These are phyloP conservation scores for Xylariomycetidae sp. DNA, from an alignment of 2,329 filamentous ascomycete species.

Conservation along the genomic window DNA sequence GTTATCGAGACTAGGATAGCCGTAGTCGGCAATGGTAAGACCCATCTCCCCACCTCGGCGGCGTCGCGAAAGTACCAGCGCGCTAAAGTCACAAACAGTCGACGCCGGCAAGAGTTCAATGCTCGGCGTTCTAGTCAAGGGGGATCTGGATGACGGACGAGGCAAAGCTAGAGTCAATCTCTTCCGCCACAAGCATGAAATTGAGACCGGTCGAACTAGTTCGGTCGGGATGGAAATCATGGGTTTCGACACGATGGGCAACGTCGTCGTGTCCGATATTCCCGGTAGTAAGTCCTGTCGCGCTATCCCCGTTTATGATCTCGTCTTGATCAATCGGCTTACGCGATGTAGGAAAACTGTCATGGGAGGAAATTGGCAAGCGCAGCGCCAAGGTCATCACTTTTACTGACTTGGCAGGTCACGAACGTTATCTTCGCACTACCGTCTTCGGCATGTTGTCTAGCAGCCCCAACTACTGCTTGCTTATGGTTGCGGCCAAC, in stretches of 20 bases:
- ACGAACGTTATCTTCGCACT: conserved; percentile 91
- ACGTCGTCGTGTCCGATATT: conserved; percentile 75
- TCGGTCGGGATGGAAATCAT: conserved; percentile 99
- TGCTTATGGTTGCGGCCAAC: conserved; percentile 97
- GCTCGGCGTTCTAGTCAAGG: conserved; percentile 92
- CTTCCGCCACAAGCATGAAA: conserved; percentile 96
- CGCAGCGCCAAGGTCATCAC: conserved; percentile 94
- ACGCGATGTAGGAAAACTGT: conserved; percentile 66
- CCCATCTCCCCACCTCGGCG: too few species aligned
- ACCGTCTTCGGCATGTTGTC: conserved; percentile 94
- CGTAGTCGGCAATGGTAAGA: conserved; percentile 83
- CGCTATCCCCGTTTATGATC: too few species aligned
- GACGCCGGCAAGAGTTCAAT: conserved; percentile 97
- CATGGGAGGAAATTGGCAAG: conserved; percentile 97
- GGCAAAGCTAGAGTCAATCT: conserved; percentile 92
- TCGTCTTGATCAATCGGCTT: too few species aligned
- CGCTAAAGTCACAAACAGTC: conserved; percentile 43
- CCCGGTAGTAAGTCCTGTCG: conserved; percentile 63
- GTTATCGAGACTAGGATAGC: conserved; percentile 95
- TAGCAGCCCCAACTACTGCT: conserved; percentile 93
- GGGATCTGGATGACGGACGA: conserved; percentile 88
- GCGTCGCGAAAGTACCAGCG: too few species aligned
- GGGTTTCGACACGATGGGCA: conserved; percentile 86
- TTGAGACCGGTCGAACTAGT: conserved; percentile 90
- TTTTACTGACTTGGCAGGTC: conserved; percentile 91